phyloP scores from a whole-genome alignment of 768 basidiomycete species.

The Boletus bicolor region DNA sequence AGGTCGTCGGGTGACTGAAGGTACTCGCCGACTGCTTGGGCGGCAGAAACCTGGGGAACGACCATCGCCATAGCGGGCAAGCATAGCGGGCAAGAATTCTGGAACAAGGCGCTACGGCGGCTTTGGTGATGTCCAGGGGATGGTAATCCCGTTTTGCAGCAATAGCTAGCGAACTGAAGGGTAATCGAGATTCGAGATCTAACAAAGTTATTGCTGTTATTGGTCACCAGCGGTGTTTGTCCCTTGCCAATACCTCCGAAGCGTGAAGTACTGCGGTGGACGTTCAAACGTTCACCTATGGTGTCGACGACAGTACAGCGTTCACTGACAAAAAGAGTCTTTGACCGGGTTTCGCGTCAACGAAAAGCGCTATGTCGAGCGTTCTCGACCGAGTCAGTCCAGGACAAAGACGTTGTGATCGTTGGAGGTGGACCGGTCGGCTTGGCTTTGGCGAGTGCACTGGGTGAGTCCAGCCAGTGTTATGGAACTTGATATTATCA shows the following conservation, averaged over 20 bases:
- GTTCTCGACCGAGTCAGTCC: conserved; percentile 22
- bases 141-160: too few species aligned
- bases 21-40: conserved; percentile 85
- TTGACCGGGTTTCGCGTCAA: conserved; percentile 1
- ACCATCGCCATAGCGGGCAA: conserved; percentile 46
- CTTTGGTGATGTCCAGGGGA: too few species aligned
- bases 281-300: too few species aligned
- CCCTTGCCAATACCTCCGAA: neutral
- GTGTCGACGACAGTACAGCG: conserved; percentile 2
- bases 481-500: conserved; percentile 43
- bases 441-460: conserved; percentile 80
- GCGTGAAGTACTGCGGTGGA: too few species aligned
- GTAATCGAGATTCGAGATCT: too few species aligned
- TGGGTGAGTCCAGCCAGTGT: conserved; percentile 50
- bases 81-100: neutral
- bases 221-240: neutral
- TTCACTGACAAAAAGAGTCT: conserved; percentile 6
- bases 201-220: too few species aligned
- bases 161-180: too few species aligned
- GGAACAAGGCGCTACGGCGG: too few species aligned
- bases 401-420: conserved; percentile 83
- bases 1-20: conserved; percentile 94
- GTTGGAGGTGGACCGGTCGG: conserved; percentile 95
- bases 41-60: conserved; percentile 62
- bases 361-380: conserved; percentile 7